phyloP scores from a whole-genome alignment of 352 stramenopile species.

The Phytophthora sojae region DNA sequence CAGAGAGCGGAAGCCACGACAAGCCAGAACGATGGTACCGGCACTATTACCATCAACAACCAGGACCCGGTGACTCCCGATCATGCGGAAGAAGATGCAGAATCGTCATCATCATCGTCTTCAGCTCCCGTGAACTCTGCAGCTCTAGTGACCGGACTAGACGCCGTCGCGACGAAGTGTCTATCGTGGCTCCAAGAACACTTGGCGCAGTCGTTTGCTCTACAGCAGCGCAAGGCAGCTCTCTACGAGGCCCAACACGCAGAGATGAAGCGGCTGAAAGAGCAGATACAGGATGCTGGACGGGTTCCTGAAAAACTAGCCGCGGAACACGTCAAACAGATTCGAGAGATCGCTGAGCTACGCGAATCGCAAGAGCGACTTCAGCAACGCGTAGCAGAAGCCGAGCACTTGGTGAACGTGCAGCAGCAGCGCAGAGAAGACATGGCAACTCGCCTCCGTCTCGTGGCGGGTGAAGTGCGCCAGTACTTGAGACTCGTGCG shows the following conservation, averaged over 20 bases:
- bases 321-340: conserved; percentile 42
- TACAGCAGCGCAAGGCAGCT: conserved; percentile 53
- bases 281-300: conserved; percentile 35
- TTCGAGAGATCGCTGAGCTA: conserved; percentile 34
- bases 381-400: conserved; percentile 19
- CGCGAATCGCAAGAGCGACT: conserved; percentile 37
- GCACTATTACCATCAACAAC: conserved; percentile 1
- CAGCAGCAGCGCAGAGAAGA: conserved; percentile 45
- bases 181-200: conserved; percentile 64
- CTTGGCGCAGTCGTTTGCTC: conserved; percentile 51
- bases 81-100: conserved; percentile 3
- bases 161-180: conserved; percentile 58
- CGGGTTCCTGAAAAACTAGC: conserved; percentile 28
- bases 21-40: not conserved
- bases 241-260: conserved; percentile 56
- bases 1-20: not conserved
- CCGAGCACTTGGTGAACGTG: conserved; percentile 18
- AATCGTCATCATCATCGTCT: conserved; percentile 15
- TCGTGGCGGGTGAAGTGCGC: conserved; percentile 64
- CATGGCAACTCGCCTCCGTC: conserved; percentile 55
- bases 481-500: conserved; percentile 77
- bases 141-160: conserved; percentile 52
- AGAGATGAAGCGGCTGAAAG: conserved; percentile 53
- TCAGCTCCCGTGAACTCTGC: conserved; percentile 12
- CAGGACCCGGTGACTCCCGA: conserved; percentile 6